These are phyloP conservation scores for Odontarrhena argentea DNA, from an alignment of 345 rosid species.

Conservation along the genomic window DNA sequence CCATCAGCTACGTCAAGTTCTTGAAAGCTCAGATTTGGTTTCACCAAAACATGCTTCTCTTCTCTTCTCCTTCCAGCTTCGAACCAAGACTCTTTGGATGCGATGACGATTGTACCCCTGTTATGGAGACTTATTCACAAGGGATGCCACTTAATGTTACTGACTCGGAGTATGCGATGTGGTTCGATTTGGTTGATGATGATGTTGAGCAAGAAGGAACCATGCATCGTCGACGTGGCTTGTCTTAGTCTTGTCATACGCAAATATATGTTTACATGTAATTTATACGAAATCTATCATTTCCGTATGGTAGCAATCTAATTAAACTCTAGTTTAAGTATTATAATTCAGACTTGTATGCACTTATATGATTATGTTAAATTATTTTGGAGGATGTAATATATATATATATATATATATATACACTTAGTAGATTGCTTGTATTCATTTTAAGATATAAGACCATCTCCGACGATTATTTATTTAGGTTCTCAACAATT, in stretches of 20 bases:
- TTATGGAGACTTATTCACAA: constrained; percentile 24
- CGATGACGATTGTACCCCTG: constrained; percentile 25
- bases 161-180: constrained; percentile 21
- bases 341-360: background rate
- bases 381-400: constrained; percentile 15
- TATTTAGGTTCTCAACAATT: no score
- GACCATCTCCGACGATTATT: no score
- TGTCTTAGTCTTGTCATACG: constrained; percentile 22
- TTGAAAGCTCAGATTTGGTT: constrained; percentile 75
- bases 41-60: constrained; percentile 57
- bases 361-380: background rate
- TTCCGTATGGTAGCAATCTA: background rate
- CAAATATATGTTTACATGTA: background rate
- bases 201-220: constrained; percentile 21
- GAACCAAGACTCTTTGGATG: constrained; percentile 4
- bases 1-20: constrained; percentile 87
- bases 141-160: constrained; percentile 21
- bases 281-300: background rate
- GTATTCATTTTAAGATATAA: background rate
- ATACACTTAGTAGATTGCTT: background rate
- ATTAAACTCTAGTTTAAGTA: background rate
- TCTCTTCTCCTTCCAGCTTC: background rate
- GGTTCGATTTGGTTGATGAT: constrained; percentile 29
- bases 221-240: constrained; percentile 32
- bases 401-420: background rate